A percentile compares a stretch with the other conserved stretches of the same genome.
These are phyloP conservation scores for Curvularia lunata DNA, from an alignment of 2,329 filamentous ascomycete species.

Conservation along the genomic window DNA sequence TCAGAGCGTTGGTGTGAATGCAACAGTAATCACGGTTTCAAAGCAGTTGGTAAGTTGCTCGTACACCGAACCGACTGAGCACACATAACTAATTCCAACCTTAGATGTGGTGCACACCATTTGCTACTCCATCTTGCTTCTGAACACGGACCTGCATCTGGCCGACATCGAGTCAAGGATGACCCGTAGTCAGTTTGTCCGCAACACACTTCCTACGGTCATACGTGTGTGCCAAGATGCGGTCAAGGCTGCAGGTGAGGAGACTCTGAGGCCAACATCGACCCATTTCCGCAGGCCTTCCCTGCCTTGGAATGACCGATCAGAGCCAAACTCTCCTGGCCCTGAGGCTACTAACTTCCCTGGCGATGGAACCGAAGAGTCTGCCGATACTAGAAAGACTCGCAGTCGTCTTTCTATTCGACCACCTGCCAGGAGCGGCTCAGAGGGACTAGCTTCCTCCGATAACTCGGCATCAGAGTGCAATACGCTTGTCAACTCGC, in stretches of 20 bases:
- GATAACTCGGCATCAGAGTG: conserved; percentile 59
- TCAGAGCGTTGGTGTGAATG: conserved; percentile 91
- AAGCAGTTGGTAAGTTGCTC: conserved; percentile 72
- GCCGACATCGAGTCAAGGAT: conserved; percentile 97
- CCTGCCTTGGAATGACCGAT: conserved; percentile 46
- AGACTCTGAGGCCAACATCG: conserved; percentile 45
- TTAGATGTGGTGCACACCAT: conserved; percentile 94
- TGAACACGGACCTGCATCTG: conserved; percentile 95
- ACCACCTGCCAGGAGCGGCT: conserved; percentile 47
- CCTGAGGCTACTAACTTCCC: conserved; percentile 38
- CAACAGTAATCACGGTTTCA: conserved; percentile 93
- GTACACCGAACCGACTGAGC: background rate
- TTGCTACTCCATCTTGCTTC: conserved; percentile 90
- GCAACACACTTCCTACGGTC: conserved; percentile 93
- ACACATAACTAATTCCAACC: conserved; percentile 39
- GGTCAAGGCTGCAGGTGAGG: conserved; percentile 52
- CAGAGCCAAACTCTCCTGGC: conserved; percentile 44
- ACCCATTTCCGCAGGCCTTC: conserved; percentile 44
- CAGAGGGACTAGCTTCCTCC: conserved; percentile 42
- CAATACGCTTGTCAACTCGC: conserved; percentile 77
- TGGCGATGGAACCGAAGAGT: conserved; percentile 39
- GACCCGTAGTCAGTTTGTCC: conserved; percentile 92
- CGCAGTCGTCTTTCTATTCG: conserved; percentile 53
- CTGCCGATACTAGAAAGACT: conserved; percentile 45
- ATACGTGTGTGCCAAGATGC: conserved; percentile 75